A percentile compares a stretch with the other conserved stretches of the same genome.
phyloP scores from a whole-genome alignment of 2,329 filamentous ascomycete species.

The Samsoniella hepiali region DNA sequence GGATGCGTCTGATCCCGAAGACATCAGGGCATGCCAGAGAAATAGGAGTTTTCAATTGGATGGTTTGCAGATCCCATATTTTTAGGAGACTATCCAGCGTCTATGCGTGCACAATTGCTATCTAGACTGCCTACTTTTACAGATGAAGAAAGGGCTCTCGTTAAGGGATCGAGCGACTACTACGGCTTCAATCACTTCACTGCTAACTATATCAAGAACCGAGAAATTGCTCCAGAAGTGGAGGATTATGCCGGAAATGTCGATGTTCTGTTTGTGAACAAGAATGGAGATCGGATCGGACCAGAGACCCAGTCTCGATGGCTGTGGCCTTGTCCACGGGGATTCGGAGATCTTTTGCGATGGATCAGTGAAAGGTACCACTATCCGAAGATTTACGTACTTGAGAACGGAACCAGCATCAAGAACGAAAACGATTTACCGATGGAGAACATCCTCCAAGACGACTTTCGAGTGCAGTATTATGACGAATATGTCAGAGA shows the following conservation, averaged over 20 bases:
- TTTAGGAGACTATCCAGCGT: constrained; percentile 77
- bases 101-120: constrained; percentile 78
- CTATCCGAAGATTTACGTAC: constrained; percentile 77
- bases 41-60: constrained; percentile 81
- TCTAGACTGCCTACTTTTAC: constrained; percentile 73
- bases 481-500: constrained; percentile 74
- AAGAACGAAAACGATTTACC: constrained; percentile 78
- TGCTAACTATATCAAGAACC: constrained; percentile 79
- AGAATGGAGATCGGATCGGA: constrained; percentile 70
- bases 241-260: constrained; percentile 72
- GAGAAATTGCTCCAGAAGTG: constrained; percentile 37
- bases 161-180: constrained; percentile 86
- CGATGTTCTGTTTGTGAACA: constrained; percentile 67
- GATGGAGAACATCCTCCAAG: constrained; percentile 67
- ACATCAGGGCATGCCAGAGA: constrained; percentile 72
- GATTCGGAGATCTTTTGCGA: constrained; percentile 72
- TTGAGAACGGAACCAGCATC: constrained; percentile 82
- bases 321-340: constrained; percentile 71
- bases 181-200: constrained; percentile 96
- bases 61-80: constrained; percentile 91
- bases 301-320: constrained; percentile 79
- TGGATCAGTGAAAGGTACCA: constrained; percentile 77
- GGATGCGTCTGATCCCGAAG: constrained; percentile 71
- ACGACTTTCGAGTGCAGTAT: constrained; percentile 79
- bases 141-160: constrained; percentile 66